Evolutionary conservation across 345 rosid genomes (phyloP).

Genomic region (Corchorus olitorius): DNA sequence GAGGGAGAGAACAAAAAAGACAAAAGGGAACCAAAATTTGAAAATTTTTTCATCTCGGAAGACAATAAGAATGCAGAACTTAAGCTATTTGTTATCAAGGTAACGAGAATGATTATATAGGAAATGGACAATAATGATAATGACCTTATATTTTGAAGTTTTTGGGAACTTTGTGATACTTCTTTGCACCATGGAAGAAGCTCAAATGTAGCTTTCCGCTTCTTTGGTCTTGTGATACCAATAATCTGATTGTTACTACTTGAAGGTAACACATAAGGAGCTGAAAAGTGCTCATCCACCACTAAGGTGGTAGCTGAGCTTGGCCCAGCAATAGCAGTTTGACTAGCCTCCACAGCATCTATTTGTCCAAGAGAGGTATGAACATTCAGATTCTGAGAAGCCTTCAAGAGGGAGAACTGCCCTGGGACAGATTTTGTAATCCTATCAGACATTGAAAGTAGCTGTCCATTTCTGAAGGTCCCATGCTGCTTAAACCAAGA

Average conservation of each 20-base stretch:
- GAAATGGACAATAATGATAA: not conserved
- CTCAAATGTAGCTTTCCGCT: constrained; percentile 52
- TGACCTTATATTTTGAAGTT: constrained; percentile 57
- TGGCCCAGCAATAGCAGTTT: constrained; percentile 20
- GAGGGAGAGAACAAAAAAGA: not conserved
- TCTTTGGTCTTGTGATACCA: constrained; percentile 41
- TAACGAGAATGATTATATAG: not conserved
- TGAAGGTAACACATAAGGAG: constrained; percentile 23
- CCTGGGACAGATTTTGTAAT: constrained; percentile 19
- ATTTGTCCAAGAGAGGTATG: constrained; percentile 12
- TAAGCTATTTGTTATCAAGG: not conserved
- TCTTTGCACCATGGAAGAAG: constrained; percentile 58
- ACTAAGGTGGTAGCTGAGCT: constrained; percentile 16
- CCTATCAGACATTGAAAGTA: constrained; percentile 29
- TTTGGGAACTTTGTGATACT: constrained; percentile 37
- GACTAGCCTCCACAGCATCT: constrained; percentile 22
- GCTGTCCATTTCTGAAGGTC: constrained; percentile 45
- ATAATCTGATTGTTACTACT: constrained; percentile 20
- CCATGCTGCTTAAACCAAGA: constrained; percentile 48
- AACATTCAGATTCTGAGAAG: constrained; percentile 21
- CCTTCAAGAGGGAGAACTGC: constrained; percentile 25
- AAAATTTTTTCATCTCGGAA: not conserved
- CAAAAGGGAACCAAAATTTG: not conserved
- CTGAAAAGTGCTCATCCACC: constrained; percentile 17
- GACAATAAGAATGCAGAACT: not conserved